Evolutionary conservation across 306 rosid species (phyloP).

Genomic region (Lathyrus sativus): DNA sequence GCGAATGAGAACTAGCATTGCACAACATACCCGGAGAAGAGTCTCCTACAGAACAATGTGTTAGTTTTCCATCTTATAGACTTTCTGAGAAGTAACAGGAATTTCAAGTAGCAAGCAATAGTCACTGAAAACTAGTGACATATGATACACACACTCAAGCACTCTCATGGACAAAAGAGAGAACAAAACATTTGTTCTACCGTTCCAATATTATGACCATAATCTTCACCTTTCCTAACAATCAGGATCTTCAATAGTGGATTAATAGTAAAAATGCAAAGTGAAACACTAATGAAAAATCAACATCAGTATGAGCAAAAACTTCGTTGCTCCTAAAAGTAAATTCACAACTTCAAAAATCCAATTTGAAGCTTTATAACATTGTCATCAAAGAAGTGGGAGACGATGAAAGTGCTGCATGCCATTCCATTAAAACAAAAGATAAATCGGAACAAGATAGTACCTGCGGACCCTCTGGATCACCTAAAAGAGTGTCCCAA

Average conservation of each 20-base stretch:
- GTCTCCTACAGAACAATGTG: constrained; percentile 64
- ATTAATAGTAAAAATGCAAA: neutral
- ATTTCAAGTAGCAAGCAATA: constrained; percentile 22
- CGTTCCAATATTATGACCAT: constrained; percentile 6
- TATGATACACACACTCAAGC: neutral
- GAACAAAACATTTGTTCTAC: neutral
- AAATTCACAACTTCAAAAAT: constrained; percentile 26
- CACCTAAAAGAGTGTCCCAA: constrained; percentile 95
- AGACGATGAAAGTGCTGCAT: constrained; percentile 11
- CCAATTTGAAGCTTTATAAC: neutral
- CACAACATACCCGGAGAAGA: constrained; percentile 91
- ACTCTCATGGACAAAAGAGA: neutral
- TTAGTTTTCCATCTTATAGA: constrained; percentile 29
- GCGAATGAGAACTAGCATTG: constrained; percentile 89
- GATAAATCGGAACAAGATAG: constrained; percentile 11
- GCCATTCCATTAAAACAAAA: constrained; percentile 7
- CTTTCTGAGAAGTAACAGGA: constrained; percentile 17
- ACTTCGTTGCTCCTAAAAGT: neutral
- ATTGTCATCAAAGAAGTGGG: constrained; percentile 13
- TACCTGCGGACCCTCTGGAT: constrained; percentile 96
- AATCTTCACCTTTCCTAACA: constrained; percentile 26
- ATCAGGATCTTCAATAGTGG: neutral
- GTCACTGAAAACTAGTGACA: neutral
- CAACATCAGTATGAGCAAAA: constrained; percentile 6
- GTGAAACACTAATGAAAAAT: constrained; percentile 18